These are phyloP conservation scores for Vitis cinerea DNA, from an alignment of 164 flowering plant genomes.

Conservation along the genomic window DNA sequence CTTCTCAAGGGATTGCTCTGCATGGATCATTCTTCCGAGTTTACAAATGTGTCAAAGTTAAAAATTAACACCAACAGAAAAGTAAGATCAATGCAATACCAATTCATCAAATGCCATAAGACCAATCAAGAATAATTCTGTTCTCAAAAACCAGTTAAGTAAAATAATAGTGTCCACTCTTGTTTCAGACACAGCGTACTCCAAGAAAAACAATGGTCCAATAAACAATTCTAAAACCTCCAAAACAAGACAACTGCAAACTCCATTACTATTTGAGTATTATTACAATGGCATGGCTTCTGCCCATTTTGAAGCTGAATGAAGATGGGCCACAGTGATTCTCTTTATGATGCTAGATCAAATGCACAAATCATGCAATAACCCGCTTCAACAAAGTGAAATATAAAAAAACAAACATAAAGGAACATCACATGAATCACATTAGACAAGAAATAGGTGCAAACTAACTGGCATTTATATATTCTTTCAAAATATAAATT, in stretches of 20 bases:
- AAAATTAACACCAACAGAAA: background rate
- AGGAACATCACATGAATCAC: conserved; percentile 8
- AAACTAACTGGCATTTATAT: conserved; percentile 16
- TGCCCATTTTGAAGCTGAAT: too few species aligned
- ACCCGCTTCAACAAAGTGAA: background rate
- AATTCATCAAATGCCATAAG: background rate
- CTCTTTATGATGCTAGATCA: background rate
- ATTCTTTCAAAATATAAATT: conserved; percentile 8
- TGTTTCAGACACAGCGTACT: background rate
- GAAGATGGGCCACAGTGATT: too few species aligned
- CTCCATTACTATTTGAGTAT: too few species aligned
- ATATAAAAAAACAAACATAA: background rate
- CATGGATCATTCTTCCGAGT: background rate
- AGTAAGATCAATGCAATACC: background rate
- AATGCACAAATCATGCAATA: too few species aligned
- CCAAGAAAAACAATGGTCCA: too few species aligned
- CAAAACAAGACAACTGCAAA: background rate
- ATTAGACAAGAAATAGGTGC: conserved; percentile 7
- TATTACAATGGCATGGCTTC: too few species aligned
- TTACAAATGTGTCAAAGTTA: too few species aligned
- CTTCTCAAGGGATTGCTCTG: background rate
- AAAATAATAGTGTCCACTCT: background rate
- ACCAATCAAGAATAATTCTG: background rate
- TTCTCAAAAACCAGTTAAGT: background rate
- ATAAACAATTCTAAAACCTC: background rate